Evolutionary conservation across 2,329 filamentous ascomycete species (phyloP), one percentile per base, ranked within the genome.

Genomic region (Kalmusia sp.): DNA sequence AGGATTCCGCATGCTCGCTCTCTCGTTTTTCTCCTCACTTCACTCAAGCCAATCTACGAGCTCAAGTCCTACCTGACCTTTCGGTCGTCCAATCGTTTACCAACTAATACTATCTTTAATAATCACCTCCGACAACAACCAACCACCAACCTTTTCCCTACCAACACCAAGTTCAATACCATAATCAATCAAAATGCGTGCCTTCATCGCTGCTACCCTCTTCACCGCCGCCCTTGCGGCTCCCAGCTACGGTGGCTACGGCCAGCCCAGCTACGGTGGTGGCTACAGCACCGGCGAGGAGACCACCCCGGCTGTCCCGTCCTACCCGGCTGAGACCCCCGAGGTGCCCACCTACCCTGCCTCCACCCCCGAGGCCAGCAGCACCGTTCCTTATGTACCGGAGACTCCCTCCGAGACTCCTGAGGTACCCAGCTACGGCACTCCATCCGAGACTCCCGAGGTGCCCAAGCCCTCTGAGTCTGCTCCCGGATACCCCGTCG

Each of bases 31-130:
- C 56, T 64, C 63, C 55, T 64, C 68, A 71, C 70, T 70, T 68
- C 67, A 69, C 43, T 55, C 68, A 68, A 64, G 64, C 65, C 68
- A 69, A 60, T 62, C 64, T 69, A 71, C 68, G 66, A 72, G 69
- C 66, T 67, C 63, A 68, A 71, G 65, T 72, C 66, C 62, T 60
- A 40, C 43, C 68, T 72, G 71, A 72, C 72, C 67, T 54, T 71
- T 68, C 69, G 71, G 71, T 74, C 71, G 72, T 75, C 72, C 72
- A 74, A 63, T 75, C 72, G 69, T 73, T 73, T 64, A 65, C 64
- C 69, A 72, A 70, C 70, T 72, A 71, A 66, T 72, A 73, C 71
- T 67, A 62, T 75, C 72, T 55, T 74, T 74, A 74, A 74, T 59
- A 65, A 57, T 63, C 61, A 59, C 58, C 52, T 49, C 55, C 60